Evolutionary conservation across 2,329 filamentous ascomycete genomes (phyloP).

Genomic region (Trichoderma citrinoviride): DNA sequence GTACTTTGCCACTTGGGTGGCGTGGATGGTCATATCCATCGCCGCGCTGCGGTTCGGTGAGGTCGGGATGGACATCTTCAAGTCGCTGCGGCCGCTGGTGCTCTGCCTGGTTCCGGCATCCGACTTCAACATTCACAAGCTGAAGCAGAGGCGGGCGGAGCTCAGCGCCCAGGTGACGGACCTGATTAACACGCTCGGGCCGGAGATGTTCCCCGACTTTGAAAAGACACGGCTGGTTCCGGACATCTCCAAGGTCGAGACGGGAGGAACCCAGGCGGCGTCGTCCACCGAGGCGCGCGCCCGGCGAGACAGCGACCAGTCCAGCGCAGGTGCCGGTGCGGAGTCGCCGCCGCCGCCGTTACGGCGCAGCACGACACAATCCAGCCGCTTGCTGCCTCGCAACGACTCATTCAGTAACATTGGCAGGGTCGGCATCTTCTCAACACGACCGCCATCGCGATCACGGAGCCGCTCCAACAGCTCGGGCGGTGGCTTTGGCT

Average conservation of each 20-base stretch:
- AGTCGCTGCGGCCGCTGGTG: constrained; percentile 84
- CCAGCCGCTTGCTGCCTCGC: constrained; percentile 61
- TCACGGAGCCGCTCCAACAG: constrained; percentile 68
- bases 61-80: constrained; percentile 98
- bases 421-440: constrained; percentile 83
- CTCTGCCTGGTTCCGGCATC: constrained; percentile 82
- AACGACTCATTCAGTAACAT: constrained; percentile 96
- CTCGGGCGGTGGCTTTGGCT: constrained; percentile 60
- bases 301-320: constrained; percentile 51
- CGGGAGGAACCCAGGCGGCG: constrained; percentile 27
- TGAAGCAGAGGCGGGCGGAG: constrained; percentile 68
- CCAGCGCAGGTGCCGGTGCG: constrained; percentile 39
- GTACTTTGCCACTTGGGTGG: constrained; percentile 68
- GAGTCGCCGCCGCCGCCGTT: constrained; percentile 43
- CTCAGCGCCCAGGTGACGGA: constrained; percentile 82
- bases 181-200: constrained; percentile 90
- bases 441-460: constrained; percentile 81
- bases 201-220: constrained; percentile 97
- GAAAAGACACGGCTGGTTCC: constrained; percentile 69
- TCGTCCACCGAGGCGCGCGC: constrained; percentile 29
- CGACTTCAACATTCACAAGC: constrained; percentile 76
- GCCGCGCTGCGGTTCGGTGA: constrained; percentile 92
- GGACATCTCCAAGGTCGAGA: constrained; percentile 47
- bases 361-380: constrained; percentile 52
- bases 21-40: constrained; percentile 88